A percentile compares a stretch with the other conserved stretches of the same genome.
phyloP scores from a whole-genome alignment of 2,329 filamentous ascomycete species.

The Aspergillus felis region DNA sequence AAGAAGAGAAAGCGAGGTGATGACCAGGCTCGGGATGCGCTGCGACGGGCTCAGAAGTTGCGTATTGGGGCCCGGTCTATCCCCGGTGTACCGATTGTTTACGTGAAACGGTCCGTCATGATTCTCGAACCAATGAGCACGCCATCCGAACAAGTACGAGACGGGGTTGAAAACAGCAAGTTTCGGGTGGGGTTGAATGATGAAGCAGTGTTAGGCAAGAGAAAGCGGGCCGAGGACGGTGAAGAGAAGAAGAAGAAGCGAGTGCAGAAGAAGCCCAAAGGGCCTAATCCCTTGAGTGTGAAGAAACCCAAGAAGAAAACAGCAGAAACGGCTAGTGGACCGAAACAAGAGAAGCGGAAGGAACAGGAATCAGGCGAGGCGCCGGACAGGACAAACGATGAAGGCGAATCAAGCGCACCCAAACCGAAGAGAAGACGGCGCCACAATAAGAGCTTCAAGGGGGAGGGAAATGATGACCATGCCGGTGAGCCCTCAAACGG shows the following conservation, averaged over 20 bases:
- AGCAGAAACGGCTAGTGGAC: conserved; percentile 16
- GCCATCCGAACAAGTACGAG: conserved; percentile 39
- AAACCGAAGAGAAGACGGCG: conserved; percentile 36
- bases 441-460: conserved; percentile 27
- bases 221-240: conserved; percentile 26
- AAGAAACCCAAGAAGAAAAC: conserved; percentile 43
- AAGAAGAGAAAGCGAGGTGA: conserved; percentile 33
- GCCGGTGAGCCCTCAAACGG: conserved; percentile 9
- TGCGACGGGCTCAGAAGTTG: conserved; percentile 31
- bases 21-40: conserved; percentile 30
- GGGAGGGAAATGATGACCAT: conserved; percentile 16
- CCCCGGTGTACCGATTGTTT: conserved; percentile 48
- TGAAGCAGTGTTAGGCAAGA: conserved; percentile 28
- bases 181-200: conserved; percentile 41
- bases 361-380: conserved; percentile 17
- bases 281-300: conserved; percentile 46
- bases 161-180: conserved; percentile 45
- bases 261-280: conserved; percentile 39
- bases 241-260: conserved; percentile 32
- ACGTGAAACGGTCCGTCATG: conserved; percentile 51
- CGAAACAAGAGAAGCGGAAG: conserved; percentile 17
- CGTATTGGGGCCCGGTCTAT: conserved; percentile 40
- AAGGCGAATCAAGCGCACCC: conserved; percentile 20
- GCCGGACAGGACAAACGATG: conserved; percentile 6
- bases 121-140: conserved; percentile 47